These are phyloP conservation scores for Trametes hirsuta DNA, from an alignment of 1,284 basidiomycete genomes.

Conservation along the genomic window DNA sequence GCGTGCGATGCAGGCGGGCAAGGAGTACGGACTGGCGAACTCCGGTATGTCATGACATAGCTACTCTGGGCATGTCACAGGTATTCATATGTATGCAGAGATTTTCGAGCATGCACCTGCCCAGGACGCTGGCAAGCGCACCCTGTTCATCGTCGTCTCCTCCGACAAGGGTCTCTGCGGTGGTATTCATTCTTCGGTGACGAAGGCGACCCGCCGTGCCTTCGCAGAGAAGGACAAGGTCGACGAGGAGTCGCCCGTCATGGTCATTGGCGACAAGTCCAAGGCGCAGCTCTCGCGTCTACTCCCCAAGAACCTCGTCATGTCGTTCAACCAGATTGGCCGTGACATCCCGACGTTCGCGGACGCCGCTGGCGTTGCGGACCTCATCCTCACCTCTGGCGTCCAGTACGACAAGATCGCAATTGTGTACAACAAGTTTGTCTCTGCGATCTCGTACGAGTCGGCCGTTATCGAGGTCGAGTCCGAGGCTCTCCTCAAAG, in stretches of 20 bases:
- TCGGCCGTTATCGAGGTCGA: slow-evolving; percentile 76
- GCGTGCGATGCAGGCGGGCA: slow-evolving; percentile 92
- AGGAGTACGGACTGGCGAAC: slow-evolving; percentile 94
- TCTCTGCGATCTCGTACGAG: slow-evolving; percentile 95
- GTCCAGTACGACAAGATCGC: slow-evolving; percentile 89
- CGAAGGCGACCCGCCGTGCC: slow-evolving; percentile 84
- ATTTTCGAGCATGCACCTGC: slow-evolving; percentile 76
- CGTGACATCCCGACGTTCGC: slow-evolving; percentile 97
- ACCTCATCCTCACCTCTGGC: slow-evolving; percentile 86
- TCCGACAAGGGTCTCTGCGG: slow-evolving; percentile 99
- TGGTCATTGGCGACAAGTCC: slow-evolving; percentile 97
- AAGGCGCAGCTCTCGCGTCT: slow-evolving; percentile 88
- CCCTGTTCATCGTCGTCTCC: slow-evolving; percentile 91
- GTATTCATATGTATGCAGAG: slow-evolving; percentile 53
- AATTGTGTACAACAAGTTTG: slow-evolving; percentile 95
- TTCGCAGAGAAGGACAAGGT: slow-evolving; percentile 55
- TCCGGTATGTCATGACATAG: slow-evolving; percentile 62
- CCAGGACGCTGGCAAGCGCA: slow-evolving; percentile 66
- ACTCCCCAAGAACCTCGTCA: slow-evolving; percentile 68
- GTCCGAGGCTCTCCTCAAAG: slow-evolving; percentile 79
- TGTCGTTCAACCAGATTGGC: slow-evolving; percentile 98
- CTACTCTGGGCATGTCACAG: not conserved
- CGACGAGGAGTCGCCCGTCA: slow-evolving; percentile 69
- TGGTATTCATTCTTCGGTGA: slow-evolving; percentile 98
- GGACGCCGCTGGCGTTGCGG: slow-evolving; percentile 93